These are phyloP conservation scores for Cylindrotheca closterium DNA, from an alignment of 108 stramenopile genomes.

Conservation along the genomic window DNA sequence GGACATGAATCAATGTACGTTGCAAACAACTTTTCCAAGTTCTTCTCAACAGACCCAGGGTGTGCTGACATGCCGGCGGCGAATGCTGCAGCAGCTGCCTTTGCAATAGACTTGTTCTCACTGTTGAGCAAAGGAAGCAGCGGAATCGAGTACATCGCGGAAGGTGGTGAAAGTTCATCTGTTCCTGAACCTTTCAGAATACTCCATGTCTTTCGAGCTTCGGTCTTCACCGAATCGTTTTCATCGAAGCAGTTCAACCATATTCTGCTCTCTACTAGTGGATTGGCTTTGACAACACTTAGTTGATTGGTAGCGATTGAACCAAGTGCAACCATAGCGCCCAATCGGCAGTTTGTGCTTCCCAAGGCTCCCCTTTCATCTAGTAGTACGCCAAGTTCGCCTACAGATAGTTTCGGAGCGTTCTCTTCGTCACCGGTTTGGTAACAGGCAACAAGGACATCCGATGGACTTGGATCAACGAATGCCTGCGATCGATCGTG, in stretches of 20 bases:
- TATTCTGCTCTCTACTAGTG: slow-evolving; percentile 82
- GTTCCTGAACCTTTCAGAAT: slow-evolving; percentile 13
- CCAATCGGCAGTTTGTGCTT: slow-evolving; percentile 60
- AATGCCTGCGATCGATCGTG: slow-evolving; percentile 83
- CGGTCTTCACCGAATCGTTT: slow-evolving; percentile 56
- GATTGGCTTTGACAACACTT: slow-evolving; percentile 71
- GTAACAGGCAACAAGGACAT: slow-evolving; percentile 74
- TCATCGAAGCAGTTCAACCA: slow-evolving; percentile 80
- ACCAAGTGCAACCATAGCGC: slow-evolving; percentile 70
- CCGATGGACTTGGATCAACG: slow-evolving; percentile 75
- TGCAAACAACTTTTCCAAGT: slow-evolving; percentile 63
- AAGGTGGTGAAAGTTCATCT: slow-evolving; percentile 53
- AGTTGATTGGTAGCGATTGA: slow-evolving; percentile 56
- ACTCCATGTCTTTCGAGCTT: slow-evolving; percentile 70
- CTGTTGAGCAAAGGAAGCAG: slow-evolving; percentile 73
- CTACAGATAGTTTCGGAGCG: slow-evolving; percentile 39
- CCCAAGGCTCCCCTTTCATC: slow-evolving; percentile 81
- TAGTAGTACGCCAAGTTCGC: slow-evolving; percentile 78
- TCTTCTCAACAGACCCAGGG: slow-evolving; percentile 55
- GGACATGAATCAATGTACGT: slow-evolving; percentile 75
- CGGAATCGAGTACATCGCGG: slow-evolving; percentile 76
- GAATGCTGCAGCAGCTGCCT: slow-evolving; percentile 68
- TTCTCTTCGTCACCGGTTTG: slow-evolving; percentile 34
- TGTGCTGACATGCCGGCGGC: slow-evolving; percentile 68
- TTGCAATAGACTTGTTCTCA: slow-evolving; percentile 54